These are phyloP conservation scores for Cucurbita pepo DNA, from an alignment of 306 rosid genomes.

Conservation along the genomic window DNA sequence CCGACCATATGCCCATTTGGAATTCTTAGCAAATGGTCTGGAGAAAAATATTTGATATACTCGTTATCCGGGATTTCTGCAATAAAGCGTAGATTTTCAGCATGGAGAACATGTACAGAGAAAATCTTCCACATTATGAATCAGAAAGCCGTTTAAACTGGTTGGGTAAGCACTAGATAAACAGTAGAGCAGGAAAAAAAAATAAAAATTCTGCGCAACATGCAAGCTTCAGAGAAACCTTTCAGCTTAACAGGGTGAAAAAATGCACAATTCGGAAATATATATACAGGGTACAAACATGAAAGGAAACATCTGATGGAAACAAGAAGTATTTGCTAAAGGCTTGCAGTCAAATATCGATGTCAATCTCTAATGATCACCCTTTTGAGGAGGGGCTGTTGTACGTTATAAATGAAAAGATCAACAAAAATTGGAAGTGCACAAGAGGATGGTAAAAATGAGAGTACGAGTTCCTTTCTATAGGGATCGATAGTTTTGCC, in stretches of 20 bases:
- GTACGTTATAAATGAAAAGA: background rate
- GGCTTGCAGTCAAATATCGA: background rate
- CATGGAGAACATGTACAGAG: background rate
- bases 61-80: constrained; percentile 96
- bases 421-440: background rate
- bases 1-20: constrained; percentile 77
- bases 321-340: background rate
- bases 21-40: constrained; percentile 72
- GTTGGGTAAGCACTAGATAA: background rate
- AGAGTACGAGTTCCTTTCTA: background rate
- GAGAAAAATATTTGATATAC: constrained; percentile 80
- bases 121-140: background rate
- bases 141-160: background rate
- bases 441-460: background rate
- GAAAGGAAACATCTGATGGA: background rate
- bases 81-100: constrained; percentile 11
- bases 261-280: background rate
- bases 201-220: background rate
- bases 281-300: background rate
- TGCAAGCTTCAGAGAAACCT: background rate
- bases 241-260: background rate
- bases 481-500: background rate
- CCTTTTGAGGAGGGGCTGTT: background rate
- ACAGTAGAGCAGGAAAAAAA: background rate
- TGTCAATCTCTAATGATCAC: background rate